phyloP scores from a whole-genome alignment of 306 rosid species.

The Boehmeria nivea region DNA sequence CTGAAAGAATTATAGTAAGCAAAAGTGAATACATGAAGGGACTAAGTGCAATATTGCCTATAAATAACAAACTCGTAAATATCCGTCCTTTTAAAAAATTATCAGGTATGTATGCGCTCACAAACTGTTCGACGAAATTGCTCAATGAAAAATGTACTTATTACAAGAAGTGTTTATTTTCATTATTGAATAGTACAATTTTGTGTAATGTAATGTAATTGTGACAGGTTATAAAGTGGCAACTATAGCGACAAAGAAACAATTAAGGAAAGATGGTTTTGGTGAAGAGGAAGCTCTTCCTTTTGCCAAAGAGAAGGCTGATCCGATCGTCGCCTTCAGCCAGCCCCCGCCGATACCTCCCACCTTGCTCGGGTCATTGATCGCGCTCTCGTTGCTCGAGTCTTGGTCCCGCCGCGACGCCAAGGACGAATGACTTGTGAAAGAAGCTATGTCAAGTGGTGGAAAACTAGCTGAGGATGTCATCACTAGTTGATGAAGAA shows the following conservation, averaged over 20 bases:
- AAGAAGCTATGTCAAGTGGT: background rate
- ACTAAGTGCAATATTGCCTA: constrained; percentile 22
- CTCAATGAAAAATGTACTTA: background rate
- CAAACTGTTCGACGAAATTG: background rate
- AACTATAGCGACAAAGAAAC: constrained; percentile 36
- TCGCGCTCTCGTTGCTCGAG: constrained; percentile 43
- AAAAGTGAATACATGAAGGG: too few relatives aligned
- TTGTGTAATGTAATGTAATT: background rate
- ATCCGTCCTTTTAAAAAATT: constrained; percentile 32
- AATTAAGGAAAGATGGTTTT: constrained; percentile 24
- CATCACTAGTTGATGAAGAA: constrained; percentile 32
- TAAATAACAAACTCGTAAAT: constrained; percentile 37
- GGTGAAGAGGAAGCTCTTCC: constrained; percentile 25
- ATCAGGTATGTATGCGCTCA: constrained; percentile 31
- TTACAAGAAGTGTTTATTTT: background rate
- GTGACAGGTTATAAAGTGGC: constrained; percentile 34
- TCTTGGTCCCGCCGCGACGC: constrained; percentile 31
- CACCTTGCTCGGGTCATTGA: constrained; percentile 51
- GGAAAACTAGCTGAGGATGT: too few relatives aligned
- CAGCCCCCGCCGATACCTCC: constrained; percentile 74
- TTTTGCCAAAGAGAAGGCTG: constrained; percentile 36
- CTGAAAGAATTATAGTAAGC: too few relatives aligned
- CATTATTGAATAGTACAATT: background rate
- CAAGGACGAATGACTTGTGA: constrained; percentile 38
- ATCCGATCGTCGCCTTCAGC: constrained; percentile 47